Evolutionary conservation across 306 rosid genomes (phyloP).

Genomic region (Prunus kanzakura): DNA sequence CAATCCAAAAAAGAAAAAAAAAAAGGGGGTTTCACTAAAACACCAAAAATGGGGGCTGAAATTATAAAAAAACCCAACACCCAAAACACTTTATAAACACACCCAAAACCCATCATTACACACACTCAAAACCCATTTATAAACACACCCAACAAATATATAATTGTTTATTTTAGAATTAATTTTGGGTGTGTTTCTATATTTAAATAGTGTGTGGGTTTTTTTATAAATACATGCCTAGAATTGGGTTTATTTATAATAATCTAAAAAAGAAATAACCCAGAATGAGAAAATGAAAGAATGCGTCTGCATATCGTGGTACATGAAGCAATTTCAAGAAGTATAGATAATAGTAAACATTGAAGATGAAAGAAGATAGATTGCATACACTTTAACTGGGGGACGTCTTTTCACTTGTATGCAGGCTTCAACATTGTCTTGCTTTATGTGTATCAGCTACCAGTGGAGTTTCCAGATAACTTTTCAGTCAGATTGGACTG

Average conservation of each 20-base stretch:
- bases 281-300: not conserved
- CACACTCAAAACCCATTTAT: too few relatives aligned
- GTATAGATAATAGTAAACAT: not conserved
- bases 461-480: constrained; percentile 70
- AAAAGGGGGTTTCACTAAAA: too few relatives aligned
- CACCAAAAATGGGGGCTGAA: too few relatives aligned
- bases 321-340: not conserved
- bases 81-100: too few relatives aligned
- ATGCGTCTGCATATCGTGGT: not conserved
- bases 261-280: not conserved
- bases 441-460: constrained; percentile 81
- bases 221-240: too few relatives aligned
- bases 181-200: too few relatives aligned
- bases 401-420: constrained; percentile 89
- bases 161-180: too few relatives aligned
- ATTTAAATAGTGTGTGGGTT: too few relatives aligned
- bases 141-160: too few relatives aligned
- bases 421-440: constrained; percentile 78
- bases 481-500: constrained; percentile 64
- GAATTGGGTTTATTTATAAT: too few relatives aligned
- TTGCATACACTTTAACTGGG: constrained; percentile 63
- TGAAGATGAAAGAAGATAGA: constrained; percentile 27
- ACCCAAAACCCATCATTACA: too few relatives aligned
- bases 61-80: too few relatives aligned
- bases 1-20: not conserved